Evolutionary conservation across 2,329 filamentous ascomycete species (phyloP), one percentile per base, ranked within the genome.

Genomic region (Pseudocercospora pini-densiflorae): DNA sequence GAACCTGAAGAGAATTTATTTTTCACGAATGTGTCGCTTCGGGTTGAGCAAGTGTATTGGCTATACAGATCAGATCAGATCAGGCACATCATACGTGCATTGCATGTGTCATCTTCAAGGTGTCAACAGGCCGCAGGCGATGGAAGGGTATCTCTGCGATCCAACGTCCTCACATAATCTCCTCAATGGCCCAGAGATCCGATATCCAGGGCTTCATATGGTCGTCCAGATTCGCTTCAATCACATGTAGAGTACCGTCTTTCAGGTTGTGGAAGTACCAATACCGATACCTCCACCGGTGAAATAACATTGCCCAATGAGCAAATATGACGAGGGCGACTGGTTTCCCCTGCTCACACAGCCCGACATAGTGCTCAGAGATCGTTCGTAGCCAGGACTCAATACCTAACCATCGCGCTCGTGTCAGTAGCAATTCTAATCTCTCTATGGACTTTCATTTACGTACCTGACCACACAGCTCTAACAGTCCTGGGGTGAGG

Each of bases 371-470:
- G 40, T 51, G 63, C 16, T 68, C 66, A 7, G 63, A 61, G 31
- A 65, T 54, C 31, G 54, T 59, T 9, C 62, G 59, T 1, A 54
- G 51, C 66, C 66, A 68, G n/a, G 60, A 64, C 27, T 65, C 62
- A 45, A 65, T 49, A n/a, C 40, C 40, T 43, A 43, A 43, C 12
- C 10, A 43, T 43, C 27, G 40, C 10, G 40, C 40, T 14, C 40
- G n/a, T n/a, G 40, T n/a, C 10, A n/a, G 10, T n/a, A 43, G 40
- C n/a, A n/a, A 43, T 12, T 43, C n/a, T 43, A 4, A 9, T 43
- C 2, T 43, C n/a, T 43, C 40, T 4, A 12, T 4, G 4, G 40
- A 9, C 40, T 43, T 9, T 43, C 8, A 43, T n/a, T 43, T n/a
- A 9, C 40, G 3, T 43, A 5, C 63, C 66, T 12, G 24, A 40